These are phyloP conservation scores for Nakazawaea sp. DNA, from an alignment of 805 yeast genomes.

Conservation along the genomic window DNA sequence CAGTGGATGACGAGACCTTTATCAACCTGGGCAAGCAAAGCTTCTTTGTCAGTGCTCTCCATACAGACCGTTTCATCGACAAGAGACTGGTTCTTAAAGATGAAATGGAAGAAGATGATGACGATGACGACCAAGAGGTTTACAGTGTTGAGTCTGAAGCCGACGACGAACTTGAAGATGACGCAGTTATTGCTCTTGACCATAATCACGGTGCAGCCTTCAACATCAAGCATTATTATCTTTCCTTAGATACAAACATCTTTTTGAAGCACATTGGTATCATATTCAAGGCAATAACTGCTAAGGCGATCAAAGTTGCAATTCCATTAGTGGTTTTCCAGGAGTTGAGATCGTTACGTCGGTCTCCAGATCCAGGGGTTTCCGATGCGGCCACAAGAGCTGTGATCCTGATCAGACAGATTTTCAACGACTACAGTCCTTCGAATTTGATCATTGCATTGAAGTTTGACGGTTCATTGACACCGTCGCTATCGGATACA, in stretches of 20 bases:
- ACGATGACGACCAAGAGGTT: slow-evolving; percentile 19
- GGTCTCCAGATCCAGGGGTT: slow-evolving; percentile 64
- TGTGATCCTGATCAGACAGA: slow-evolving; percentile 64
- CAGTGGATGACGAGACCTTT: background rate
- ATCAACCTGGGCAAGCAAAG: background rate
- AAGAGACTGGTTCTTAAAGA: slow-evolving; percentile 12
- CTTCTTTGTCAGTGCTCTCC: background rate
- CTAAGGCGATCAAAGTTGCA: slow-evolving; percentile 49
- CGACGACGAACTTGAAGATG: slow-evolving; percentile 24
- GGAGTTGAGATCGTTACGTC: slow-evolving; percentile 63
- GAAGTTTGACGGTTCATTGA: slow-evolving; percentile 64
- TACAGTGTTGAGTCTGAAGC: slow-evolving; percentile 23
- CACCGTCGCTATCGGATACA: slow-evolving; percentile 64
- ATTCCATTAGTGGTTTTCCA: slow-evolving; percentile 75
- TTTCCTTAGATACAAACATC: slow-evolving; percentile 69
- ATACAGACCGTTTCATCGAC: slow-evolving; percentile 1
- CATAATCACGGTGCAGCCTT: slow-evolving; percentile 16
- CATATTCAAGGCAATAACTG: slow-evolving; percentile 60
- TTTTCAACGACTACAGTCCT: slow-evolving; percentile 36
- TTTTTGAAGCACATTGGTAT: slow-evolving; percentile 81
- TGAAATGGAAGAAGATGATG: slow-evolving; percentile 9
- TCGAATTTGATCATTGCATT: slow-evolving; percentile 46
- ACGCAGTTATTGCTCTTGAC: slow-evolving; percentile 14
- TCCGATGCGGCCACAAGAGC: slow-evolving; percentile 80
- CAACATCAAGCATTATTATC: slow-evolving; percentile 19